phyloP scores from a whole-genome alignment of 2,329 filamentous ascomycete species.

The Hymenoscyphus scutula region DNA sequence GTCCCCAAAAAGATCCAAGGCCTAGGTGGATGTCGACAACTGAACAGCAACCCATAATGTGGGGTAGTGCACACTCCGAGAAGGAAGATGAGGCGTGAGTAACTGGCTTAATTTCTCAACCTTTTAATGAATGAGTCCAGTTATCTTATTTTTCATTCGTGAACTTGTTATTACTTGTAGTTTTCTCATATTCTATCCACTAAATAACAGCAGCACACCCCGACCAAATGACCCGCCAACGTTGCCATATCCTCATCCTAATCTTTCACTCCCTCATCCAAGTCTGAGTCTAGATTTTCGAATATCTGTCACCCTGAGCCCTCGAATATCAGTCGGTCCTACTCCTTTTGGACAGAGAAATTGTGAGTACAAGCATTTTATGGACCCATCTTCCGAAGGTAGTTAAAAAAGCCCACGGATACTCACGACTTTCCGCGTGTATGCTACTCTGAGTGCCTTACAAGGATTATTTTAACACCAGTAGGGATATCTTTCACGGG shows the following conservation, averaged over 20 bases:
- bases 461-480: neutral
- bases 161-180: too few species aligned
- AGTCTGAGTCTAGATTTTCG: conserved; percentile 50
- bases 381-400: neutral
- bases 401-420: neutral
- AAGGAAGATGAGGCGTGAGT: neutral
- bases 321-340: conserved; percentile 44
- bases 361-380: conserved; percentile 32
- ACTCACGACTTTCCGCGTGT: neutral
- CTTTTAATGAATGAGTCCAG: too few species aligned
- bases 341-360: conserved; percentile 45
- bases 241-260: conserved; percentile 37
- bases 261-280: conserved; percentile 45
- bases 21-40: neutral
- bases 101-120: neutral
- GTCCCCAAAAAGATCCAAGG: neutral
- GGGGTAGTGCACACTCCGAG: neutral
- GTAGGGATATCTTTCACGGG: conserved; percentile 44
- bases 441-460: neutral
- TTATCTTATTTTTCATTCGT: too few species aligned
- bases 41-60: neutral
- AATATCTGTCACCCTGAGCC: conserved; percentile 47
- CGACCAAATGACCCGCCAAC: conserved; percentile 4
- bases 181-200: too few species aligned
- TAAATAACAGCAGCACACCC: neutral